Evolutionary conservation across 2,329 filamentous ascomycete genomes (phyloP), one percentile per base, ranked within the genome.

Genomic region (Atkinsonella hypoxylon): DNA sequence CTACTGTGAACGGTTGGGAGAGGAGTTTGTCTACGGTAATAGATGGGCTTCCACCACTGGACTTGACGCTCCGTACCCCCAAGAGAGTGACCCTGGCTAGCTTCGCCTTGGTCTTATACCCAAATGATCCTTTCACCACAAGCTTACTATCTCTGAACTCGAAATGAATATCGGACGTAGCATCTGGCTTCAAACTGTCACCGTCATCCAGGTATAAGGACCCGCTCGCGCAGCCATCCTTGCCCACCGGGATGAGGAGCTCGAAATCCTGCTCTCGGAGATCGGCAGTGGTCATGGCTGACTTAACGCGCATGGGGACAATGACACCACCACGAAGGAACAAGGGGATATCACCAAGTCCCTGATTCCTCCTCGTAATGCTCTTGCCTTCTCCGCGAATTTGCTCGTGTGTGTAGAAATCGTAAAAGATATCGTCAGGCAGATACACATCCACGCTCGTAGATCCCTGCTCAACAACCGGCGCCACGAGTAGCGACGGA

Each of bases 181-280:
- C 39, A 12, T 36, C 36, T 18, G 48, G 48, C 20, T 38, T n/a
- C 46, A 88, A 59, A 26, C 75, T 81, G 54, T 81, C 78, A 10
- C 87, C 87, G 54, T 91, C 87, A 57, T 91, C 87, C 9, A 90
- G 68, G 61, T 89, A 90, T 52, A 91, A 68, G 31, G 69, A 69
- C 0, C 87, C 87, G 1, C 59, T 63, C 0, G 87, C 87, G 11
- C 67, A 78, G 5, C 83, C 84, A 52, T 85, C 71, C 1, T 63
- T 59, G 2, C 73, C 79, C 0, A 84, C 74, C 0, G 85, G 82
- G 42, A 91, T 74, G 32, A 89, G 60, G 51, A 91, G 67, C 60
- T 82, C 74, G 64, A 90, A 89, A 54, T 81, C 71, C 56, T 85
- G 70, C 55, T 77, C 74, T 22, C 82, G 72, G 41, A 86, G 67